Percentiles rank a stretch among this genome's conserved stretches.
Evolutionary conservation across 257 asterid species (phyloP).

Genomic region (Cordia subcordata): DNA sequence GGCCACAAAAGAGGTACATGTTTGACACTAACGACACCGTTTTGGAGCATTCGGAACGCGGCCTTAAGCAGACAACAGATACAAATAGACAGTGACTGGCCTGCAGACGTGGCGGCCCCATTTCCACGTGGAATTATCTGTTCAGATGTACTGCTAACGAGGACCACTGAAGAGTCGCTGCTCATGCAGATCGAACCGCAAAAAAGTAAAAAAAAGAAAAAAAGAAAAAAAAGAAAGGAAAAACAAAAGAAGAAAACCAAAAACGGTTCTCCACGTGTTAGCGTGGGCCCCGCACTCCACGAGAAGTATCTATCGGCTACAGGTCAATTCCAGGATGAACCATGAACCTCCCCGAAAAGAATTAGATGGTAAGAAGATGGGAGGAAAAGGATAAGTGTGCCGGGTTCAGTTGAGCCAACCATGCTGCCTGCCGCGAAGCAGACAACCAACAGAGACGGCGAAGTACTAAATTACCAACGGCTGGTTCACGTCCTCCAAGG

Average conservation of each 20-base stretch:
- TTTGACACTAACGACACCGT: constrained; percentile 2
- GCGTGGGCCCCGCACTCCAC: constrained; percentile 4
- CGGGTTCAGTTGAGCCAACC: constrained; percentile 54
- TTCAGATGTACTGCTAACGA: constrained; percentile 14
- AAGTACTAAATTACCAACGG: constrained; percentile 15
- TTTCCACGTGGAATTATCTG: constrained; percentile 35
- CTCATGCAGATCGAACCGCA: constrained; percentile 13
- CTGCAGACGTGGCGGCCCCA: constrained; percentile 19
- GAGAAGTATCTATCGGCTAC: constrained; percentile 11
- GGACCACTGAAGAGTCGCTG: constrained; percentile 34
- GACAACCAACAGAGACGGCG: constrained; percentile 49
- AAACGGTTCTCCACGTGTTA: constrained; percentile 30
- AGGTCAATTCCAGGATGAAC: constrained; percentile 19
- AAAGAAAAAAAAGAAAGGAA: neutral
- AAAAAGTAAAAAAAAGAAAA: neutral
- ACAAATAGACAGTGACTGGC: constrained; percentile 23
- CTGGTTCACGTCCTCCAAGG: neutral
- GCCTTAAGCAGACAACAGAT: constrained; percentile 5
- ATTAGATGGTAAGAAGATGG: neutral
- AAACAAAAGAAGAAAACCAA: neutral
- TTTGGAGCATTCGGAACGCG: neutral
- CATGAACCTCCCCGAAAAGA: constrained; percentile 2
- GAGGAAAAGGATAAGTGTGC: constrained; percentile 18
- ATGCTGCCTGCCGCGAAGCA: constrained; percentile 51
- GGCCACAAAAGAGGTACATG: too few relatives aligned